phyloP scores from a whole-genome alignment of 1,284 basidiomycete species.

The Vanrija sp. region DNA sequence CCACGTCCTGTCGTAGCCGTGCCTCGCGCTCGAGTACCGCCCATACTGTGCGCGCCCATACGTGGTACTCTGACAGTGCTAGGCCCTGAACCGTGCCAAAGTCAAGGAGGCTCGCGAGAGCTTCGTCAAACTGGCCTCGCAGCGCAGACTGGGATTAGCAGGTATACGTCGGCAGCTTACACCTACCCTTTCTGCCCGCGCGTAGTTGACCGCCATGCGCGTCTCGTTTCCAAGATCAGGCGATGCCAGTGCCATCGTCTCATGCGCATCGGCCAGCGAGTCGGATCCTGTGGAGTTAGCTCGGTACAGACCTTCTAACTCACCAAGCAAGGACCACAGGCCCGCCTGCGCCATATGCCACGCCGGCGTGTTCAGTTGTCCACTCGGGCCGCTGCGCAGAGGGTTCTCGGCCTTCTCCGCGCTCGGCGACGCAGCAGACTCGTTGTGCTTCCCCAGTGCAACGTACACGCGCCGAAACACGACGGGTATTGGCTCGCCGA shows the following conservation, averaged over 20 bases:
- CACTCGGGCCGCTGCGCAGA: slow-evolving; percentile 7
- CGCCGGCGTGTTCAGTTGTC: slow-evolving; percentile 22
- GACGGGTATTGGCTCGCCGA: slow-evolving; percentile 43
- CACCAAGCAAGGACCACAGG: slow-evolving; percentile 37
- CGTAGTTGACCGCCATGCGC: slow-evolving; percentile 7
- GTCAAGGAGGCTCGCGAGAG: slow-evolving; percentile 32
- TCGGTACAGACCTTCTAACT: neutral
- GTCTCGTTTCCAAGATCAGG: slow-evolving; percentile 7
- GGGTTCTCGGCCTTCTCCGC: neutral
- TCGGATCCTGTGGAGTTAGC: slow-evolving; percentile 23
- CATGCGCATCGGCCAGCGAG: slow-evolving; percentile 32
- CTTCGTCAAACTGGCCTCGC: slow-evolving; percentile 26
- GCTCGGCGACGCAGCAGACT: neutral
- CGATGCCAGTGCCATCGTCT: slow-evolving; percentile 5
- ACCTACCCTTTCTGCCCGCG: slow-evolving; percentile 17
- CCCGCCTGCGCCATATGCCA: slow-evolving; percentile 41
- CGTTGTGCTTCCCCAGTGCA: slow-evolving; percentile 19
- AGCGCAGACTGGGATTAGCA: neutral
- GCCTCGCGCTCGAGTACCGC: slow-evolving; percentile 26
- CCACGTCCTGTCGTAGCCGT: slow-evolving; percentile 18
- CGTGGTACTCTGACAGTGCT: slow-evolving; percentile 29
- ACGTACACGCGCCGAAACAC: slow-evolving; percentile 37
- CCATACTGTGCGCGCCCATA: slow-evolving; percentile 39
- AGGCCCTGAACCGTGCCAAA: slow-evolving; percentile 19
- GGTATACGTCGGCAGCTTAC: neutral